Conservation (phyloP, 2,329 filamentous ascomycete genomes). For the Herpotrichia juniperi region DNA sequence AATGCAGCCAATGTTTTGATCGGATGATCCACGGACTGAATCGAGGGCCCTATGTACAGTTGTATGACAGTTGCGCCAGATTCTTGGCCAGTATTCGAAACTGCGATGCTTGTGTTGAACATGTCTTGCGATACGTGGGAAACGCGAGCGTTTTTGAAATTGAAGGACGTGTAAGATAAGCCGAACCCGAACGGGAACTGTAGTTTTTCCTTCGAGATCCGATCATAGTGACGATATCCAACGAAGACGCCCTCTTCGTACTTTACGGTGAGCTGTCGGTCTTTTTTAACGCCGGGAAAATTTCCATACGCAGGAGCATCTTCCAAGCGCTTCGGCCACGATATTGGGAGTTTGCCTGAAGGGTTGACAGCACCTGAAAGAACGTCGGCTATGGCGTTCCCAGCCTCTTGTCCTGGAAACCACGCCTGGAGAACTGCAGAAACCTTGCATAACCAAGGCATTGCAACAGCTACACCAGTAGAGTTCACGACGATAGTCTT, state of each 20-base stretch:
- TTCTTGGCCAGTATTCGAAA: constrained; percentile 59
- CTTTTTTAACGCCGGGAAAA: constrained; percentile 50
- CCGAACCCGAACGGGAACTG: constrained; percentile 49
- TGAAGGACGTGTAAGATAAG: constrained; percentile 46
- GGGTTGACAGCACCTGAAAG: constrained; percentile 48
- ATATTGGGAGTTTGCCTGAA: constrained; percentile 47
- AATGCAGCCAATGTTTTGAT: constrained; percentile 74
- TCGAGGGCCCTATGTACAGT: constrained; percentile 63
- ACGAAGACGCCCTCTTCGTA: constrained; percentile 61
- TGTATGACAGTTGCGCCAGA: constrained; percentile 61
- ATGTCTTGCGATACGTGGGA: constrained; percentile 60
- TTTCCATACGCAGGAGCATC: constrained; percentile 44
- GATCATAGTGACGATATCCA: constrained; percentile 64
- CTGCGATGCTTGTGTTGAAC: constrained; percentile 43
- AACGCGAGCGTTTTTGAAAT: constrained; percentile 61
- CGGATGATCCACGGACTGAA: constrained; percentile 52
- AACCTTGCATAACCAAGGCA: constrained; percentile 68
- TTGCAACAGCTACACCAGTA: constrained; percentile 74
- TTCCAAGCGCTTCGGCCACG: constrained; percentile 45
- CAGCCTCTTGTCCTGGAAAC: constrained; percentile 51
- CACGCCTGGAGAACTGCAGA: constrained; percentile 49
- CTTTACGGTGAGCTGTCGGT: constrained; percentile 64
- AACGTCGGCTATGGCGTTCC: constrained; percentile 50
- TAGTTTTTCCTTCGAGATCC: constrained; percentile 63
- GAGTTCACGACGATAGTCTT: constrained; percentile 77